A percentile compares a stretch with the other conserved stretches of the same genome.
phyloP scores from a whole-genome alignment of 2,329 filamentous ascomycete genomes.

The Keithomyces neogunnii region DNA sequence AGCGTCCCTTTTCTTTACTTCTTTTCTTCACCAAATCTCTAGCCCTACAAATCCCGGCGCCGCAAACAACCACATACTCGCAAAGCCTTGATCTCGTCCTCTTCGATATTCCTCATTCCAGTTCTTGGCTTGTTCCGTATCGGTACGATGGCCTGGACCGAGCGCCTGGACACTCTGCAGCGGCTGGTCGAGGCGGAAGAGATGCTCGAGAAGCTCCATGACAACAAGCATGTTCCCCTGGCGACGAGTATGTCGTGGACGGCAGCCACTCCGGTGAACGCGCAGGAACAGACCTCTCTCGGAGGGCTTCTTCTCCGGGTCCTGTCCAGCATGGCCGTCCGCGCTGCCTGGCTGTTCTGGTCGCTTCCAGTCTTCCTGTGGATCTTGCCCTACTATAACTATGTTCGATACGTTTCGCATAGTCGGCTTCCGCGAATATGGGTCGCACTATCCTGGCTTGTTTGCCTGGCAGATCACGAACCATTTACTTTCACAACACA shows the following conservation, averaged over 20 bases:
- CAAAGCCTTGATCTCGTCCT: too few species aligned
- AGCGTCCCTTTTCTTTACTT: background rate
- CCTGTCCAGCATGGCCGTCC: background rate
- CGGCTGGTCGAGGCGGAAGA: too few species aligned
- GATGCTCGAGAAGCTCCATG: background rate
- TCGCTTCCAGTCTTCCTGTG: constrained; percentile 1
- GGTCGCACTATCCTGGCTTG: background rate
- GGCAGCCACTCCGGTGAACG: too few species aligned
- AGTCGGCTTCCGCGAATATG: background rate
- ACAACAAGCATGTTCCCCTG: background rate
- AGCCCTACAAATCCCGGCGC: too few species aligned
- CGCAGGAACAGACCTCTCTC: background rate
- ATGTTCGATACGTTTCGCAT: background rate
- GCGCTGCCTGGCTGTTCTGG: background rate
- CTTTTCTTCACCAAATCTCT: too few species aligned
- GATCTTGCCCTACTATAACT: constrained; percentile 1
- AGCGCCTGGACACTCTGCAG: too few species aligned
- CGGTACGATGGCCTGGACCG: too few species aligned
- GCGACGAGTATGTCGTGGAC: too few species aligned
- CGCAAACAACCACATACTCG: too few species aligned
- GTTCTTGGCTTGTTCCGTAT: too few species aligned
- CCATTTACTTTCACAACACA: background rate
- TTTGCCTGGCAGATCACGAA: constrained; percentile 1
- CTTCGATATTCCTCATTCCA: too few species aligned
- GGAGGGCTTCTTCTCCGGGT: background rate